Conservation (phyloP, 2,329 filamentous ascomycete genomes). For the Calcarisporium arbuscula region DNA sequence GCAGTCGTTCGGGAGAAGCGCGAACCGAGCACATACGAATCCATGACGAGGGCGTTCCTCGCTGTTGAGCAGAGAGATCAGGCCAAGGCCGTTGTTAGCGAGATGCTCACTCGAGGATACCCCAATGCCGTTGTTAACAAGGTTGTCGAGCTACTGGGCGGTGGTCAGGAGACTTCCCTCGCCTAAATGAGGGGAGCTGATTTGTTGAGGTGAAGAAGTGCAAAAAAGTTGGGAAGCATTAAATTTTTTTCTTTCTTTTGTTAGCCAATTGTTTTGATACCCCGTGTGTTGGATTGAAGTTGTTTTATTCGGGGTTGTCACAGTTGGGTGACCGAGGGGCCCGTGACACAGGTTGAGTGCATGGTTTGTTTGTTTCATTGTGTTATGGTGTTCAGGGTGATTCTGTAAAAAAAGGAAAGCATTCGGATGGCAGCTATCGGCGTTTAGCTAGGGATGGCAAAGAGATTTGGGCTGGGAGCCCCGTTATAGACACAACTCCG, state of each 20-base stretch:
- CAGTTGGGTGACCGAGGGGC: no score
- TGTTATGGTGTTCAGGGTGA: conserved; percentile 21
- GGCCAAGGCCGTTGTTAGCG: conserved; percentile 73
- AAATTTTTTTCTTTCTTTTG: conserved; percentile 16
- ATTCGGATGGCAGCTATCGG: no score
- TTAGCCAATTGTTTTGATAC: conserved; percentile 17
- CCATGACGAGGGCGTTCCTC: conserved; percentile 92
- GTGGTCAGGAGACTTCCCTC: conserved; percentile 33
- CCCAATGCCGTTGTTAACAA: conserved; percentile 88
- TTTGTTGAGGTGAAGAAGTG: neutral
- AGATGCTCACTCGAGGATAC: conserved; percentile 88
- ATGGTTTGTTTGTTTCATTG: neutral
- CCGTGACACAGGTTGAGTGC: neutral
- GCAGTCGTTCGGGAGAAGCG: conserved; percentile 71
- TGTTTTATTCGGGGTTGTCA: conserved; percentile 15
- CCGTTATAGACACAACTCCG: conserved; percentile 43
- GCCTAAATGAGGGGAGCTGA: conserved; percentile 13
- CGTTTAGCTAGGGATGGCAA: conserved; percentile 3
- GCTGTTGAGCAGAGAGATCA: conserved; percentile 71
- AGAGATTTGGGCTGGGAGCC: conserved; percentile 11
- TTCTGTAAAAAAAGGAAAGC: conserved; percentile 15
- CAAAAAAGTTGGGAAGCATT: conserved; percentile 6
- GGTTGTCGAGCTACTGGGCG: conserved; percentile 81
- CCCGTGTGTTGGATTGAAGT: conserved; percentile 12
- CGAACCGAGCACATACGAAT: conserved; percentile 97